Evolutionary conservation across 192 early-diverging fungal species (phyloP).

Genomic region (Coemansia sp.): DNA sequence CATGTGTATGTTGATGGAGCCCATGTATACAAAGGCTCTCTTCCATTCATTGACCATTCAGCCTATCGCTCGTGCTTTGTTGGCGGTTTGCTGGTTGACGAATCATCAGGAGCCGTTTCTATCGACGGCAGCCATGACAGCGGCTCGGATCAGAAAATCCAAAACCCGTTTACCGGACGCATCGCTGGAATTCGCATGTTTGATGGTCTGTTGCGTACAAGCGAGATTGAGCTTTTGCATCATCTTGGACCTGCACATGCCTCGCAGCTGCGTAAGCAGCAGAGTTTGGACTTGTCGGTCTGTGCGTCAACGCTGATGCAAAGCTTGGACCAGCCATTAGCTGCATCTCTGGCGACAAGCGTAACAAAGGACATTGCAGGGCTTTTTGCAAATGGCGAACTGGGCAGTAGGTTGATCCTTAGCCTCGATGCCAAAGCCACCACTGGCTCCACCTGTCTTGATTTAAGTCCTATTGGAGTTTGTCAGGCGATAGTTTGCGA

Average conservation of each 20-base stretch:
- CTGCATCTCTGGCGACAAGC: constrained; percentile 10
- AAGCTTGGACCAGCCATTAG: not conserved
- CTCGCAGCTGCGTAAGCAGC: constrained; percentile 25
- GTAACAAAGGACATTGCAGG: constrained; percentile 11
- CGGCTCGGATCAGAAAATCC: not conserved
- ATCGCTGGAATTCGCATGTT: constrained; percentile 38
- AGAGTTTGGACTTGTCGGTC: constrained; percentile 14
- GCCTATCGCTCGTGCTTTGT: constrained; percentile 23
- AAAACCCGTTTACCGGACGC: constrained; percentile 13
- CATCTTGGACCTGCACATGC: constrained; percentile 24
- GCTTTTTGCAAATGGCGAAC: constrained; percentile 18
- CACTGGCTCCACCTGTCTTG: constrained; percentile 7
- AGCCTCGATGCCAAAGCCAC: constrained; percentile 17
- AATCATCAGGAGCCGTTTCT: not conserved
- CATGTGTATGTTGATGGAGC: constrained; percentile 27
- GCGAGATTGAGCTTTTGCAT: constrained; percentile 33
- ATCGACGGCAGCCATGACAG: not conserved
- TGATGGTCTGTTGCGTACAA: constrained; percentile 20
- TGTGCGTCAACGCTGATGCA: constrained; percentile 11
- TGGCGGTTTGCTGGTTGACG: constrained; percentile 16
- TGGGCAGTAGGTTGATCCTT: constrained; percentile 18
- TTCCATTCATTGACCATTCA: constrained; percentile 31
- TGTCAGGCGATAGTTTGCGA: constrained; percentile 33
- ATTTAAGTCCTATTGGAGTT: constrained; percentile 37
- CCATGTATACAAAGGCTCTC: constrained; percentile 22